Percentiles rank a stretch among this genome's conserved stretches.
Conservation (phyloP, 768 basidiomycete species). For the Hypsizygus marmoreus region DNA sequence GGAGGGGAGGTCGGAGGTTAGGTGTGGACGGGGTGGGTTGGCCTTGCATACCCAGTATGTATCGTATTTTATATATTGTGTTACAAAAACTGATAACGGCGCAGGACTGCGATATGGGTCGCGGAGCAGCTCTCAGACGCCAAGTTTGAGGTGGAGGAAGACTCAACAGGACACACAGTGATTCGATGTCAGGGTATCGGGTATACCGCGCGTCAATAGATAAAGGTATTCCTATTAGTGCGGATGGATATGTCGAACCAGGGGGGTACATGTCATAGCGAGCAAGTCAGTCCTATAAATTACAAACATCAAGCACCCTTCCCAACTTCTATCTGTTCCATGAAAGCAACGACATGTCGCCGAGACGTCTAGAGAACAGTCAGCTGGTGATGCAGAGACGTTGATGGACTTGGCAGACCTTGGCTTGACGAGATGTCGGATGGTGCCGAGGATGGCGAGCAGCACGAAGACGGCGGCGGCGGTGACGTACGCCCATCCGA, state of each 20-base stretch:
- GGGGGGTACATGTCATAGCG: no score
- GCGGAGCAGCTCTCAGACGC: constrained; percentile 70
- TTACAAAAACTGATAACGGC: background rate
- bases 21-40: constrained; percentile 55
- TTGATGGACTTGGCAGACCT: constrained; percentile 49
- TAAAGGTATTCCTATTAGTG: constrained; percentile 9
- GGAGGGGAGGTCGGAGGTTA: constrained; percentile 59
- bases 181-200: constrained; percentile 70
- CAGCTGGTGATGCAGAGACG: constrained; percentile 3
- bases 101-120: constrained; percentile 71
- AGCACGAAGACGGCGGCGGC: constrained; percentile 85
- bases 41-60: constrained; percentile 68
- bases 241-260: constrained; percentile 3
- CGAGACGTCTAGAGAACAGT: constrained; percentile 60
- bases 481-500: constrained; percentile 97
- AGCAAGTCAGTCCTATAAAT: constrained; percentile 15
- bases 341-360: constrained; percentile 84
- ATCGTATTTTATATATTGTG: background rate
- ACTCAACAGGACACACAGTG: constrained; percentile 38
- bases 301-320: constrained; percentile 10
- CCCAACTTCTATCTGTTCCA: constrained; percentile 64
- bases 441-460: constrained; percentile 85
- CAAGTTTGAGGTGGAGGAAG: constrained; percentile 55
- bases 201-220: no score
- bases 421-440: constrained; percentile 90